phyloP scores from a whole-genome alignment of 164 flowering plant species.

The Vitis vinifera region ASM3070453v1 NC_081806.1:3496501-3497000 shows the following conservation, averaged over 20 bases:
- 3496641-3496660: not conserved
- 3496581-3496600: constrained; percentile 97
- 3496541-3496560: constrained; percentile 97
- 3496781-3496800: constrained; percentile 97
- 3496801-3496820: constrained; percentile 85
- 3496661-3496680: too few species aligned
- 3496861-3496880: constrained; percentile 98
- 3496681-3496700: constrained; percentile 68
- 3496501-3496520: constrained; percentile 72
- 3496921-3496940: not conserved
- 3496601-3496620: not conserved
- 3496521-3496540: constrained; percentile 90
- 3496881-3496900: constrained; percentile 74
- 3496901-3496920: not conserved
- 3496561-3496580: constrained; percentile 98
- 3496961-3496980: not conserved
- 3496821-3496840: constrained; percentile 89
- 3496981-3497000: constrained; percentile 97
- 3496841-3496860: constrained; percentile 88
- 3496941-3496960: not conserved
- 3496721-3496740: constrained; percentile 96
- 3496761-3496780: constrained; percentile 96
- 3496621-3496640: not conserved
- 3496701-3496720: constrained; percentile 92
- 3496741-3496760: constrained; percentile 92